These are phyloP conservation scores for Geotrichum candidum DNA, from an alignment of 1,139 yeast genomes.

Conservation along the genomic window DNA sequence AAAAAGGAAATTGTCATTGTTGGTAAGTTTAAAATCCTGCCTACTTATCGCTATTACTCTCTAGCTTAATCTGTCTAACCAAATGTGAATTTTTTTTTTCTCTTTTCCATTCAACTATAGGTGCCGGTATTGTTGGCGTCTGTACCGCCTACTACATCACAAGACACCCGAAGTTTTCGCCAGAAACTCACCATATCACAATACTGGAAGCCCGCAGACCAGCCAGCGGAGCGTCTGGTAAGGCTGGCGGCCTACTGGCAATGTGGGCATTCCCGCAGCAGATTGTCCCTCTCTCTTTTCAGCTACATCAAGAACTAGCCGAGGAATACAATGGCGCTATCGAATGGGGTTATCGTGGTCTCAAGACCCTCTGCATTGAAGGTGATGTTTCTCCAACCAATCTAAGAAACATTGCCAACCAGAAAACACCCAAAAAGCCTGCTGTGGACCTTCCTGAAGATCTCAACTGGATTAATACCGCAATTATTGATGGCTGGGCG, in stretches of 20 bases:
- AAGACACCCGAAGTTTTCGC: conserved; percentile 72
- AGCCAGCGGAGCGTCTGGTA: conserved; percentile 97
- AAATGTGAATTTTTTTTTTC: not conserved
- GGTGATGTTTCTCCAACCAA: conserved; percentile 52
- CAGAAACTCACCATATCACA: conserved; percentile 69
- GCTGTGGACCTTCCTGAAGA: conserved; percentile 51
- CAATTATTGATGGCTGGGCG: conserved; percentile 67
- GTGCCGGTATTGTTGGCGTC: conserved; percentile 95
- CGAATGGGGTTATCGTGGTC: conserved; percentile 89
- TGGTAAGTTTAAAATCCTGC: conserved; percentile 15
- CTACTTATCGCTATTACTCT: not conserved
- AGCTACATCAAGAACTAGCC: conserved; percentile 77
- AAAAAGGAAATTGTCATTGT: conserved; percentile 38
- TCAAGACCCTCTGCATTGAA: conserved; percentile 81
- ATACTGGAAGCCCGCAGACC: conserved; percentile 87
- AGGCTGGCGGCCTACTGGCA: conserved; percentile 93
- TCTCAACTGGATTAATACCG: conserved; percentile 73
- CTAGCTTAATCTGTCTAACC: not conserved
- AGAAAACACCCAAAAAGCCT: conserved; percentile 11
- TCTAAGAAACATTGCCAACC: conserved; percentile 16
- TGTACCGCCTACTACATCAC: conserved; percentile 89
- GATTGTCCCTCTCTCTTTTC: conserved; percentile 82
- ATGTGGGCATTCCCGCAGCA: conserved; percentile 97
- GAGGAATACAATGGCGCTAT: conserved; percentile 70
- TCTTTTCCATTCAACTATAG: not conserved